Evolutionary conservation across 2,329 filamentous ascomycete species (phyloP), one percentile per base, ranked within the genome.

Genomic region (Hypoxylon sp.): DNA sequence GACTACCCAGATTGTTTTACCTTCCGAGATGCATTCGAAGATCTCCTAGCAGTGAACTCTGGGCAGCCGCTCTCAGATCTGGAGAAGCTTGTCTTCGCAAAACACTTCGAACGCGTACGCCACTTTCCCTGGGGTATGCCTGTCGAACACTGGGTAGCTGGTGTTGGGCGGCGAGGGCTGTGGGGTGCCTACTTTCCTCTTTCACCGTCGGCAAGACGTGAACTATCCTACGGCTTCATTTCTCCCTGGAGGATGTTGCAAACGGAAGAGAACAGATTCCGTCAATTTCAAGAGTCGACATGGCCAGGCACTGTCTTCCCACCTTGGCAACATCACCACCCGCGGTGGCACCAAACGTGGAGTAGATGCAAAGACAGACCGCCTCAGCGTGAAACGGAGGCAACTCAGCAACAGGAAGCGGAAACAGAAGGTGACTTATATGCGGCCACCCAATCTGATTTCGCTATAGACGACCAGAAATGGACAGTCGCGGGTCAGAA

Each of bases 21-120:
- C 7, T 89, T 87, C 70, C 80, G 84, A 33, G 86, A 89, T 70
- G 86, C 87, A 51, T 88, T 89, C 68, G 86, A 89, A 72, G 87
- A 89, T 68, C 82, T 89, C 14, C 79, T 89, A 11, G 78, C 79
- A n/a, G 81, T 82, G 17, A 82, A 81, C n/a, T 80, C 82, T 13
- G 82, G 82, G 3, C 77, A 79, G 6, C 75, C 77, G 2, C 76
- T 88, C 20, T 79, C 81, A 3, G 79, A 84, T 20, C 81, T 86
- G 22, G 69, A 72, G 11, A 75, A 72, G 1, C 77, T 65, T 3
- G 2, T 56, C 5, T 44, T 64, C 17, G 50, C 56, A 11, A 72
- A 70, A 22, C 51, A 42, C 8, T 37, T 66, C 30, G 70, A 69
- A 30, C 57, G 61, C 6, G 11, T 61, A 1, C 77, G 49, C 75